Evolutionary conservation across 1,284 basidiomycete species (phyloP).

Genomic region (Ceratobasidium sp.): DNA sequence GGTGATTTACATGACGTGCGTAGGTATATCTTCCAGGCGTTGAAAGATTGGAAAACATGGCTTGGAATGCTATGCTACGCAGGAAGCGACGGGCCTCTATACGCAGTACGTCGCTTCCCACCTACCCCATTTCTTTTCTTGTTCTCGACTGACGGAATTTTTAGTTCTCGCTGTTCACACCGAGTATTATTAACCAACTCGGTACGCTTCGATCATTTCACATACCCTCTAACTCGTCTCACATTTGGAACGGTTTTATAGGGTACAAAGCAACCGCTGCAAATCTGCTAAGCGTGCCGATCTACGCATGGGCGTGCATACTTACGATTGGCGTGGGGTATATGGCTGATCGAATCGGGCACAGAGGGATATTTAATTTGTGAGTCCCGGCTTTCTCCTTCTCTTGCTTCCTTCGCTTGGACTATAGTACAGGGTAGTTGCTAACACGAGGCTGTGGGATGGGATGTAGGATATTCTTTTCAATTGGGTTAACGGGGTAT

Average conservation of each 20-base stretch:
- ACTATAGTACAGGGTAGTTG: too few species aligned
- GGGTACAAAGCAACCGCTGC: conserved; percentile 78
- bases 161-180: conserved; percentile 71
- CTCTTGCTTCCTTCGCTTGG: too few species aligned
- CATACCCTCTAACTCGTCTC: conserved; percentile 1
- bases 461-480: conserved; percentile 36
- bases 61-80: conserved; percentile 59
- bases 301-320: conserved; percentile 65
- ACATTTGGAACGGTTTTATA: background rate
- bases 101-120: conserved; percentile 65
- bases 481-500: conserved; percentile 46
- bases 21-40: conserved; percentile 69
- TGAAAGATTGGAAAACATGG: conserved; percentile 82
- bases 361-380: conserved; percentile 49
- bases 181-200: conserved; percentile 63
- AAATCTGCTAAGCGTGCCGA: conserved; percentile 79
- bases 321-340: conserved; percentile 49
- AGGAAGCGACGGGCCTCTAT: conserved; percentile 69
- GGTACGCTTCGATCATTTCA: conserved; percentile 26
- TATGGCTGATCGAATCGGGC: conserved; percentile 47
- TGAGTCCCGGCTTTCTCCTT: background rate
- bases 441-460: too few species aligned
- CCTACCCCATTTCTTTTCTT: conserved; percentile 20
- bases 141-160: conserved; percentile 58
- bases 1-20: background rate